Conservation (phyloP, 441 rosid genomes). For the Populus hybrid region DNA sequence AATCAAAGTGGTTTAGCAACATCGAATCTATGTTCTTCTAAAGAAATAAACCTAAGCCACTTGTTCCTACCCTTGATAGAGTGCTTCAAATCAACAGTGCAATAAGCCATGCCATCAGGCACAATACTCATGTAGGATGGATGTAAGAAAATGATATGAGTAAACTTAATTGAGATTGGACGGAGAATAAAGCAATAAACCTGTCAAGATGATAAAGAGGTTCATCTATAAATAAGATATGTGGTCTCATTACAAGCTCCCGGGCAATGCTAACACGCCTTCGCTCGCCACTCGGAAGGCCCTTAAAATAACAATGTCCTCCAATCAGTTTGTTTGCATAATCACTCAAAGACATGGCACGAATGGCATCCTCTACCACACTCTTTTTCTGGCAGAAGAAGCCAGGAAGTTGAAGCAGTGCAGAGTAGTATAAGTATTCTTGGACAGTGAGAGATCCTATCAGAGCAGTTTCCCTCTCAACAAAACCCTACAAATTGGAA, state of each 20-base stretch:
- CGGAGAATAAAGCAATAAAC: slow-evolving; percentile 25
- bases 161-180: not conserved
- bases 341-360: slow-evolving; percentile 89
- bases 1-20: not conserved
- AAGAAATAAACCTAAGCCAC: not conserved
- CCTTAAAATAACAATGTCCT: slow-evolving; percentile 96
- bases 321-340: slow-evolving; percentile 94
- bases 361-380: slow-evolving; percentile 98
- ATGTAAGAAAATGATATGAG: not conserved
- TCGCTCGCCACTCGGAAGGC: slow-evolving; percentile 89
- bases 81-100: not conserved
- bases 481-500: slow-evolving; percentile 67
- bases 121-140: not conserved
- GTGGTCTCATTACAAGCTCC: slow-evolving; percentile 98
- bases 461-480: slow-evolving; percentile 81
- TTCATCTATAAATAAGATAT: slow-evolving; percentile 84
- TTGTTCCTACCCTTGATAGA: not conserved
- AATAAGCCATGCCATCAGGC: not conserved
- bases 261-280: slow-evolving; percentile 94
- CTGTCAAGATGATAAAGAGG: slow-evolving; percentile 99
- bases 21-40: not conserved
- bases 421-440: slow-evolving; percentile 88
- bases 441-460: slow-evolving; percentile 94
- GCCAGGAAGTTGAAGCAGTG: slow-evolving; percentile 95
- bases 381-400: slow-evolving; percentile 85